Evolutionary conservation across 169 alveolate species (phyloP).

Genomic region (Neospora caninum): DNA sequence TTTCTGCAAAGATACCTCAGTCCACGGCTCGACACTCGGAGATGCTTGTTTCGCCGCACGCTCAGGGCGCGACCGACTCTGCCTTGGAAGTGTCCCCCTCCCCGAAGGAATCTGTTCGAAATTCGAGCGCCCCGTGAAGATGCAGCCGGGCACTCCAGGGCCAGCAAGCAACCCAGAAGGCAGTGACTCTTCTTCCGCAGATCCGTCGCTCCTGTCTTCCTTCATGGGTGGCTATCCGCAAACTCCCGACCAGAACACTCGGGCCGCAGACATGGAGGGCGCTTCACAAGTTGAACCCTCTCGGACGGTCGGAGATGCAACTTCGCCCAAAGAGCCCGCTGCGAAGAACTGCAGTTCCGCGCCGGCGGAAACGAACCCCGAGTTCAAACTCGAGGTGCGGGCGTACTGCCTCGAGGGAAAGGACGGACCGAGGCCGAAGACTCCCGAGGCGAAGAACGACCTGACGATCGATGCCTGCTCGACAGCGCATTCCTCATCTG

Average conservation of each 20-base stretch:
- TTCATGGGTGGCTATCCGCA: not conserved
- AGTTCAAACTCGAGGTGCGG: not conserved
- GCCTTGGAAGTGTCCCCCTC: too few relatives aligned
- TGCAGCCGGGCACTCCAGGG: not conserved
- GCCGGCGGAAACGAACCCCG: not conserved
- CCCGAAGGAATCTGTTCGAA: too few relatives aligned
- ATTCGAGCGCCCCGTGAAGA: not conserved
- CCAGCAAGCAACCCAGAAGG: not conserved
- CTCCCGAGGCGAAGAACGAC: not conserved
- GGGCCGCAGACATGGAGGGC: not conserved
- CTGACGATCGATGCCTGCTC: not conserved
- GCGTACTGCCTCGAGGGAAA: not conserved
- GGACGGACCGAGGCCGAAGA: not conserved
- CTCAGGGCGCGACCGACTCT: too few relatives aligned
- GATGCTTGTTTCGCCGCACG: too few relatives aligned
- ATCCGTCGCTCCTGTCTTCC: not conserved
- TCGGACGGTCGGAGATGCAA: not conserved
- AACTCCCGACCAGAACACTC: not conserved
- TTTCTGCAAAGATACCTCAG: too few relatives aligned
- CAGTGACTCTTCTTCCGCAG: not conserved
- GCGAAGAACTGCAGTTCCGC: too few relatives aligned
- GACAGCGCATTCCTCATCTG: not conserved
- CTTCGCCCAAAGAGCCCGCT: not conserved
- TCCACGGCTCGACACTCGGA: too few relatives aligned
- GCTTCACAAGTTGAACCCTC: not conserved